Base-by-base conservation (phyloP, 306 rosid species). In the Hippophae gyantsensis region DNA sequence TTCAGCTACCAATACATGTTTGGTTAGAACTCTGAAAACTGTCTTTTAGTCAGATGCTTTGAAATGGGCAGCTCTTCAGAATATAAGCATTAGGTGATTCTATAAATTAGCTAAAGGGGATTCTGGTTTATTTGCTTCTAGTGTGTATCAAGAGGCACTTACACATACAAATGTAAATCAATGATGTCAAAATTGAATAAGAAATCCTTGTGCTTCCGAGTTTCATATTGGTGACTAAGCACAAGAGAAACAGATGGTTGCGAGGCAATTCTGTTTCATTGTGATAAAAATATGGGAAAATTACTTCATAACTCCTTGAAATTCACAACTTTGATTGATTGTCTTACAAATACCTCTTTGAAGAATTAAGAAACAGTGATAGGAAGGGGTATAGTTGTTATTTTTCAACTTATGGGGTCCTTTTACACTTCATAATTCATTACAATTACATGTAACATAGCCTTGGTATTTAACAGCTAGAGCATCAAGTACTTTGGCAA, bases 1-100 rank as follows among this genome's bases (percentile, higher is more conserved):
- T 54, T 42, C 9, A 66, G 11, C 13, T 46, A 7, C 52, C 52
- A 18, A 54, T 25, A 7, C 43, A 57, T 58, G 71, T n/a, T 66
- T 67, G 55, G 14, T 59, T 32, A 68, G 11, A 60, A 25, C 47
- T 11, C 27, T 23, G 5, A 5, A 27, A 7, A 6, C 5, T 7
- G 9, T 7, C 42, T 57, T 13, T 8, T 10, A 10, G 7, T 3
- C 3, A 13, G 53, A 5, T 7, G 14, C 53, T 49, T 12, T 3
- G 23, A 12, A 13, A 12, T 42, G 13, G 5, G 10, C 18, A 2
- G 13, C 32, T 13, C 14, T 1, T 44, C 7, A 10, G 61, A 43
- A 54, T 27, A 7, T 26, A 32, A 13, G 11, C 6, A 13, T 12
- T 13, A 27, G 42, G 58, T 58, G 9, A 6, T 57, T 56, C 13